Evolutionary conservation across 108 stramenopile genomes (phyloP).

Genomic region (Cyclotella sp.): DNA sequence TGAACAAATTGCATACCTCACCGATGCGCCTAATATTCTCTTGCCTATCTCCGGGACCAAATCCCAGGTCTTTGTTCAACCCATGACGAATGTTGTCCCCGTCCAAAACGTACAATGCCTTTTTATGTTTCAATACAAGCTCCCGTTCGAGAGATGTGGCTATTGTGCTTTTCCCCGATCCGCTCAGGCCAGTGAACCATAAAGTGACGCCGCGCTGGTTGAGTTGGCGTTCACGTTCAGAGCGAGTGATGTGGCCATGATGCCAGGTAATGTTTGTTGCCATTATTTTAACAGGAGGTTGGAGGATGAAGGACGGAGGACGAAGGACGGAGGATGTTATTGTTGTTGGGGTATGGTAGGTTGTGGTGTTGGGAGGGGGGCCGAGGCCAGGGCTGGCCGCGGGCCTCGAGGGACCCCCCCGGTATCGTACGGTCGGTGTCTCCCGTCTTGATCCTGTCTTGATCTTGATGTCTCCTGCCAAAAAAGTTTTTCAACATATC

Average conservation of each 20-base stretch:
- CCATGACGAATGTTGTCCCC: slow-evolving; percentile 91
- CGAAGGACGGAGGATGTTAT: no score
- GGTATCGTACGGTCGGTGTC: no score
- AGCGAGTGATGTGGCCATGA: slow-evolving; percentile 34
- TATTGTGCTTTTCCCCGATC: slow-evolving; percentile 62
- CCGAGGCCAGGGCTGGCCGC: no score
- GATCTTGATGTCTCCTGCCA: no score
- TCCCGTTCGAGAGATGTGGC: slow-evolving; percentile 59
- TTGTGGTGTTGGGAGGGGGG: no score
- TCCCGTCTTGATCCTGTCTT: no score
- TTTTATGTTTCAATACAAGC: slow-evolving; percentile 19
- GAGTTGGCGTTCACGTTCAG: slow-evolving; percentile 46
- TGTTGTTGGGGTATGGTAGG: no score
- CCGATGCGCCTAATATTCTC: slow-evolving; percentile 94
- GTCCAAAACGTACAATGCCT: slow-evolving; percentile 66
- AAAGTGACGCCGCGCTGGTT: slow-evolving; percentile 54
- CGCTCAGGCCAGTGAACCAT: slow-evolving; percentile 68
- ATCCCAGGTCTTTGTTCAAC: slow-evolving; percentile 85
- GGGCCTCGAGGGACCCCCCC: no score
- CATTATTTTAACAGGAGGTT: slow-evolving; percentile 20
- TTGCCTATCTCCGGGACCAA: slow-evolving; percentile 78
- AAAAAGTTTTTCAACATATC: no score
- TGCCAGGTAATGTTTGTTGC: slow-evolving; percentile 51
- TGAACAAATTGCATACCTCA: slow-evolving; percentile 85
- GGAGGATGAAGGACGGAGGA: not conserved